Conservation (phyloP, 2,329 filamentous ascomycete genomes). For the Sclerotinia sclerotiorum region DNA sequence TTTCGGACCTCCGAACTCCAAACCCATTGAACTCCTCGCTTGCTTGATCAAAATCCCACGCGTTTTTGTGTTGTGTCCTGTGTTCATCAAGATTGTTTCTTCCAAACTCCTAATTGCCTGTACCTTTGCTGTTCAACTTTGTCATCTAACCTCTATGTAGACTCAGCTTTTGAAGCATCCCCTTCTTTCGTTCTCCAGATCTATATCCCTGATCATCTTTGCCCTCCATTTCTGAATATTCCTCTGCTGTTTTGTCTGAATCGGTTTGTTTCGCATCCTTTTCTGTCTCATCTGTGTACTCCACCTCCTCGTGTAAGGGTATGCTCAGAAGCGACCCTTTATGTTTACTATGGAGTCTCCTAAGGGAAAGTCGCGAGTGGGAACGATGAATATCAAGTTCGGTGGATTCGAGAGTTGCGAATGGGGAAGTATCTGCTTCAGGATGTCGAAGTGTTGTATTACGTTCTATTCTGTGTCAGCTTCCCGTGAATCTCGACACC, state of each 20-base stretch:
- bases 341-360: conserved; percentile 26
- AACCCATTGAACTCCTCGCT: conserved; percentile 17
- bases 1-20: conserved; percentile 18
- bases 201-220: conserved; percentile 19
- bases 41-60: conserved; percentile 2
- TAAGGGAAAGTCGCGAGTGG: conserved; percentile 29
- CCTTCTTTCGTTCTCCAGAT: conserved; percentile 29
- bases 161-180: conserved; percentile 29
- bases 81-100: not conserved
- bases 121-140: not conserved
- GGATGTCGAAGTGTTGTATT: conserved; percentile 64
- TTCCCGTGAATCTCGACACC: not conserved
- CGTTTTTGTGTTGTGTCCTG: conserved; percentile 10
- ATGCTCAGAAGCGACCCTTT: conserved; percentile 24
- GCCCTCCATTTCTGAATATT: conserved; percentile 12
- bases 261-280: conserved; percentile 20
- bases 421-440: conserved; percentile 57
- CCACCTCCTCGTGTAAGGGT: conserved; percentile 32
- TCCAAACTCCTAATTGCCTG: not conserved
- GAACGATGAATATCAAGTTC: conserved; percentile 48
- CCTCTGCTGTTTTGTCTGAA: conserved; percentile 12
- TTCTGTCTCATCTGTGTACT: conserved; percentile 30
- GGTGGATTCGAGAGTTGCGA: conserved; percentile 56
- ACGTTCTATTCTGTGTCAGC: conserved; percentile 40
- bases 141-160: conserved; percentile 24